Evolutionary conservation across 2,329 filamentous ascomycete species (phyloP).

Genomic region (Cyclaneusma minus): DNA sequence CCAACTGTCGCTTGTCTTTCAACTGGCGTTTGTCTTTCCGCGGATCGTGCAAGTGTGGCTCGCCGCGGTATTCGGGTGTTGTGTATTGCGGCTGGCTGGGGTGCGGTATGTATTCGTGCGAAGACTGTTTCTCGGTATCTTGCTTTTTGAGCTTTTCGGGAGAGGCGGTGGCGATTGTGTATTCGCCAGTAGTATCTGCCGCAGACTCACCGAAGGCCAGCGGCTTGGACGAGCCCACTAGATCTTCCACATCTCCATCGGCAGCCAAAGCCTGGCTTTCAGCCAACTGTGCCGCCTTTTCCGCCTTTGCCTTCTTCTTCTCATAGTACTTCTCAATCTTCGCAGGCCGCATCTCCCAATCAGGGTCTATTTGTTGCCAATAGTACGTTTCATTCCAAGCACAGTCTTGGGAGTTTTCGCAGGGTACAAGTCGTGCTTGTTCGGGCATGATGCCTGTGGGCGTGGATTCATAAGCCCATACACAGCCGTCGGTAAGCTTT

Average conservation of each 20-base stretch:
- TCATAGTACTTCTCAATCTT: conserved; percentile 27
- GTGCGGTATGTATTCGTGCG: too few species aligned
- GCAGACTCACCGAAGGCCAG: neutral
- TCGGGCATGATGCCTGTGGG: conserved; percentile 53
- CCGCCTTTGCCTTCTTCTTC: conserved; percentile 21
- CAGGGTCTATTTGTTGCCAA: conserved; percentile 18
- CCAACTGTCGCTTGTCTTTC: neutral
- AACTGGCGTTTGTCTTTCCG: conserved; percentile 1
- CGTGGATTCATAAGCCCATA: conserved; percentile 51
- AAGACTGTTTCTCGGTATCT: too few species aligned
- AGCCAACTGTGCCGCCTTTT: conserved; percentile 9
- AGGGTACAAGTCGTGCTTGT: conserved; percentile 30
- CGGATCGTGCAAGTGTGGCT: conserved; percentile 1
- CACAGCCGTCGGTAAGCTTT: conserved; percentile 51
- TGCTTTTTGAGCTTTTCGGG: too few species aligned
- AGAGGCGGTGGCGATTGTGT: too few species aligned
- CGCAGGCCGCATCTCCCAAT: conserved; percentile 24
- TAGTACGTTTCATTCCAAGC: conserved; percentile 17
- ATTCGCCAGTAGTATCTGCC: too few species aligned
- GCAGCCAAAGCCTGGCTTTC: conserved; percentile 2
- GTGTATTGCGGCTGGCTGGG: too few species aligned
- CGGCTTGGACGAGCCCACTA: neutral
- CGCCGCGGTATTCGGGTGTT: too few species aligned
- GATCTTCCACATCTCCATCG: conserved; percentile 1
- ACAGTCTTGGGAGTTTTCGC: conserved; percentile 23